Conservation (phyloP, 2,329 filamentous ascomycete species). For the Cladosporium cucumerinum region DNA sequence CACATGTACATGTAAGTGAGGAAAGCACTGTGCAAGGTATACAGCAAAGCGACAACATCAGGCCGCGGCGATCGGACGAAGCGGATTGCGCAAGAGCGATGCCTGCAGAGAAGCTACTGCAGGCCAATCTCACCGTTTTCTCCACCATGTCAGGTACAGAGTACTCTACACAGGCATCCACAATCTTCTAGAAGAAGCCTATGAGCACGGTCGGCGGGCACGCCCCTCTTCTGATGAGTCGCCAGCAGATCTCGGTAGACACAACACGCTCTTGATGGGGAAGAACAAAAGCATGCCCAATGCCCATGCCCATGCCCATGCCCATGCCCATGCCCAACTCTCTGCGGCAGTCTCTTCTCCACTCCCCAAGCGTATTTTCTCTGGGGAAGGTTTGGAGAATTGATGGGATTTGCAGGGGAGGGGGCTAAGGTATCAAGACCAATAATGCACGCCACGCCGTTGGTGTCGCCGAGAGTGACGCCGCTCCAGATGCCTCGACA, state of each 20-base stretch:
- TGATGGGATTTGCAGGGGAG: background rate
- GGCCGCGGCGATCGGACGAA: background rate
- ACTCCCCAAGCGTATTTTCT: slow-evolving; percentile 3
- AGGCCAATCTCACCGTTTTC: slow-evolving; percentile 7
- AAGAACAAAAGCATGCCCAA: background rate
- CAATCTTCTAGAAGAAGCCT: slow-evolving; percentile 2
- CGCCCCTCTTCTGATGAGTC: background rate
- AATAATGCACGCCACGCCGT: slow-evolving; percentile 16
- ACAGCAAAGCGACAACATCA: background rate
- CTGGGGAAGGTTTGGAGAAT: slow-evolving; percentile 4
- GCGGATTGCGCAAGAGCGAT: slow-evolving; percentile 12
- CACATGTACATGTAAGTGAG: background rate
- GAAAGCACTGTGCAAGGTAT: background rate
- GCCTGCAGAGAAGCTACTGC: slow-evolving; percentile 15
- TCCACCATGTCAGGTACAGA: slow-evolving; percentile 14
- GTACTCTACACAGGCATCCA: background rate
- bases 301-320: background rate
- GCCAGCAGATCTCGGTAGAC: background rate
- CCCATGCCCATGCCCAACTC: background rate
- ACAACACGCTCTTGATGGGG: background rate
- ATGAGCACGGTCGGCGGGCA: background rate
- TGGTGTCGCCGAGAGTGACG: slow-evolving; percentile 11
- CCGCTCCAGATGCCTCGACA: slow-evolving; percentile 2
- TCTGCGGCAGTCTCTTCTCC: slow-evolving; percentile 3
- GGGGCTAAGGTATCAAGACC: background rate